These are phyloP conservation scores for Thraustochytrium sp. DNA, from an alignment of 352 stramenopile genomes.

Conservation along the genomic window DNA sequence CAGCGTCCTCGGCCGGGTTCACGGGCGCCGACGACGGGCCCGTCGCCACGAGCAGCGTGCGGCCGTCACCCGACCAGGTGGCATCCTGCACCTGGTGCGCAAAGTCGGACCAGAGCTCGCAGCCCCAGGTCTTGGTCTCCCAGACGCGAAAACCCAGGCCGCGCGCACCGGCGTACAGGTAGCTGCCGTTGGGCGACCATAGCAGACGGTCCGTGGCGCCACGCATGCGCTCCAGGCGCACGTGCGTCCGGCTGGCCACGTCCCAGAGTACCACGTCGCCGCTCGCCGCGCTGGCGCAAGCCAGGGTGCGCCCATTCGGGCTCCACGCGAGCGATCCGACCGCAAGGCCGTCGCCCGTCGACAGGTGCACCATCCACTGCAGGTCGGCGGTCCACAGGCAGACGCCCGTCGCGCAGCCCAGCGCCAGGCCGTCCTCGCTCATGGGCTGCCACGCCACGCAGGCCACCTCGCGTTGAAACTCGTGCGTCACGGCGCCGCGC, in stretches of 20 bases:
- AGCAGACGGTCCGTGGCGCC: not conserved
- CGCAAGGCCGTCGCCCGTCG: not conserved
- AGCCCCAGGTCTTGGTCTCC: constrained; percentile 17
- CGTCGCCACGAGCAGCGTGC: not conserved
- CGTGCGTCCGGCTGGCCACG: not conserved
- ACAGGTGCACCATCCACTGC: constrained; percentile 20
- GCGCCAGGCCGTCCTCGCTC: not conserved
- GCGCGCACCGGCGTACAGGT: not conserved
- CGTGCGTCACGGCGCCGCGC: not conserved
- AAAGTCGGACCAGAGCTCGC: constrained; percentile 29
- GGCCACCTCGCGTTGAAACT: not conserved
- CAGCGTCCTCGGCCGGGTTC: not conserved
- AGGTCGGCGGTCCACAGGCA: constrained; percentile 1
- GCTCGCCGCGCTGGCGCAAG: not conserved
- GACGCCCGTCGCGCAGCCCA: not conserved
- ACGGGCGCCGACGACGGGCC: not conserved
- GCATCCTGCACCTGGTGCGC: not conserved
- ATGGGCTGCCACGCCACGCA: constrained; percentile 3
- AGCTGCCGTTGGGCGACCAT: constrained; percentile 11
- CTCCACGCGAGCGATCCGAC: constrained; percentile 3
- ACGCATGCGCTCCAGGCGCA: not conserved
- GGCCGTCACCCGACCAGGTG: not conserved
- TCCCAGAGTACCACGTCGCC: constrained; percentile 4
- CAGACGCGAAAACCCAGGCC: constrained; percentile 34
- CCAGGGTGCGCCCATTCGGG: not conserved